Percentiles rank a stretch among this genome's conserved stretches.
Evolutionary conservation across 805 yeast genomes (phyloP).

Genomic region (Ogataea haglerorum): DNA sequence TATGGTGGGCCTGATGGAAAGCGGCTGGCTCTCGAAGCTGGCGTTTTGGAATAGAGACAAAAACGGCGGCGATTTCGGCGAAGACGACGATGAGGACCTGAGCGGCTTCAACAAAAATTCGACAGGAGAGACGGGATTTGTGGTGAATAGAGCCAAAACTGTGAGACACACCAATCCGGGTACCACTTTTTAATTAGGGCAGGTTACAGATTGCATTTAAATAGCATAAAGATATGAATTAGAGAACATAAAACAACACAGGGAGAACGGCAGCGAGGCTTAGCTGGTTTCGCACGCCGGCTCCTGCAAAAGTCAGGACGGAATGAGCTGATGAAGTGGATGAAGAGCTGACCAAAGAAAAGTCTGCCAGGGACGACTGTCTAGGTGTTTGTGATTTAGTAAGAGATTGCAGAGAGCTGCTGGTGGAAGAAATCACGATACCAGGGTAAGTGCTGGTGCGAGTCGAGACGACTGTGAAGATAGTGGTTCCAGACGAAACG

Average conservation of each 20-base stretch:
- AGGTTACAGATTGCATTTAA: neutral
- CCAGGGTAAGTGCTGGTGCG: neutral
- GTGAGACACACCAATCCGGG: constrained; percentile 27
- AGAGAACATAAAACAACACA: neutral
- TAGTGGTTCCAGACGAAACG: neutral
- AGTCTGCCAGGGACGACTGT: neutral
- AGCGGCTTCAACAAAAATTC: constrained; percentile 12
- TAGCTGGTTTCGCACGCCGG: constrained; percentile 1
- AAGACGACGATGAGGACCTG: constrained; percentile 22
- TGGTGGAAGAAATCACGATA: neutral
- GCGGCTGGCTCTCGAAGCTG: constrained; percentile 23
- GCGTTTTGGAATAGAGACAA: constrained; percentile 26
- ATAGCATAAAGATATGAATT: neutral
- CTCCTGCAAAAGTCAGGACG: constrained; percentile 1
- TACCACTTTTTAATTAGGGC: constrained; percentile 20
- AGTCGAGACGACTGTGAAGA: neutral
- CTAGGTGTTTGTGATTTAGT: neutral
- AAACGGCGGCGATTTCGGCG: constrained; percentile 24
- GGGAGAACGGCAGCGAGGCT: neutral
- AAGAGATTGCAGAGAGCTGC: neutral
- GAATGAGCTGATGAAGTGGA: neutral
- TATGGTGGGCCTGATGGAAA: constrained; percentile 30
- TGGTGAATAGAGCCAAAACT: constrained; percentile 30
- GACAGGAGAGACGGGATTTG: constrained; percentile 29
- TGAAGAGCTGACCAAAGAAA: neutral